These are phyloP conservation scores for Cutaneotrichosporon mucoides DNA, from an alignment of 1,284 basidiomycete species.

Conservation along the genomic window DNA sequence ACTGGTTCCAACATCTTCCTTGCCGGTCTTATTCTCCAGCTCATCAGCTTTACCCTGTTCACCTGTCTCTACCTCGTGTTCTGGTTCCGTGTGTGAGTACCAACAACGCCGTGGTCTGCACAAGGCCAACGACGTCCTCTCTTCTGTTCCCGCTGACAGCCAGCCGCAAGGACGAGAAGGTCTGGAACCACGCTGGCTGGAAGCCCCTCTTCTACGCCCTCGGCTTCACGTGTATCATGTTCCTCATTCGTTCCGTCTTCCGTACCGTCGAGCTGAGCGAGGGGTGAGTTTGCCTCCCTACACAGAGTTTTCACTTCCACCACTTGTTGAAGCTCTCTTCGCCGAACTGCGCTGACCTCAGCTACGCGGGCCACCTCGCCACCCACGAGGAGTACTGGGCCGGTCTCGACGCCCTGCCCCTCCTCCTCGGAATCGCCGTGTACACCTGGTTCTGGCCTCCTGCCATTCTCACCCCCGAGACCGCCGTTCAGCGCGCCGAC, in stretches of 20 bases:
- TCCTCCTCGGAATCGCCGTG: slow-evolving; percentile 58
- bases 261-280: slow-evolving; percentile 63
- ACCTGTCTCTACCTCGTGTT: slow-evolving; percentile 58
- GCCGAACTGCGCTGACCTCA: no score
- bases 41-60: slow-evolving; percentile 62
- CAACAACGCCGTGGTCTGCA: no score
- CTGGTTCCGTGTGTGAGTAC: slow-evolving; percentile 54
- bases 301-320: no score
- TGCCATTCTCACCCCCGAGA: slow-evolving; percentile 11
- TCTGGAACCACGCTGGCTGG: slow-evolving; percentile 53
- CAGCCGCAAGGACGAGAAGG: slow-evolving; percentile 6
- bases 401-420: slow-evolving; percentile 56
- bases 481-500: neutral
- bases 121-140: no score
- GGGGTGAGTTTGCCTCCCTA: slow-evolving; percentile 53
- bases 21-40: slow-evolving; percentile 59
- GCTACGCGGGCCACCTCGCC: slow-evolving; percentile 58
- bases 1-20: slow-evolving; percentile 55
- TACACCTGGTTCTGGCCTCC: slow-evolving; percentile 39
- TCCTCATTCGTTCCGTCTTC: slow-evolving; percentile 59
- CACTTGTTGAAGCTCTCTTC: no score
- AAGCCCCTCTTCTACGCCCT: slow-evolving; percentile 57
- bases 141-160: neutral
- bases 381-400: slow-evolving; percentile 63
- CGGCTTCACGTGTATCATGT: slow-evolving; percentile 55